These are phyloP conservation scores for Aureobasidium uvarum DNA, from an alignment of 2,329 filamentous ascomycete species.

Conservation along the genomic window DNA sequence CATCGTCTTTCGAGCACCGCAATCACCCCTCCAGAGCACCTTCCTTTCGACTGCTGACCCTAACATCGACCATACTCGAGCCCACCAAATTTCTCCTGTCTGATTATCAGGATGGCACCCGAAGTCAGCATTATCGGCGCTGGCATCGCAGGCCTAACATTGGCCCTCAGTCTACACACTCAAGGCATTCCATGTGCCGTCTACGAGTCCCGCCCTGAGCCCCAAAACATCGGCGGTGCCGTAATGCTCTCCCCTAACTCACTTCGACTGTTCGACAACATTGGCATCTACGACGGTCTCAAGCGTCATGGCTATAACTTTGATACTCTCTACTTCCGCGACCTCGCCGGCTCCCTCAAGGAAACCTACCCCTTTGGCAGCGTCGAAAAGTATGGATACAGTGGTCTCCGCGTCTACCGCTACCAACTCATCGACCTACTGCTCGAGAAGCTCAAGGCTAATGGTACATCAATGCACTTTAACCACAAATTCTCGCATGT, in stretches of 20 bases:
- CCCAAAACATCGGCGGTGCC: slow-evolving; percentile 42
- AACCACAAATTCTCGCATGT: slow-evolving; percentile 51
- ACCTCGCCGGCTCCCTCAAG: slow-evolving; percentile 34
- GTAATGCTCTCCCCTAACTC: slow-evolving; percentile 62
- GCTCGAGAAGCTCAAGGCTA: slow-evolving; percentile 42
- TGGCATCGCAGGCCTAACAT: slow-evolving; percentile 51
- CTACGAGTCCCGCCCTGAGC: slow-evolving; percentile 47
- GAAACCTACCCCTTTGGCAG: slow-evolving; percentile 36
- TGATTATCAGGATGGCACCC: neutral
- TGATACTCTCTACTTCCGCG: slow-evolving; percentile 50
- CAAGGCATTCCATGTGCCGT: slow-evolving; percentile 51
- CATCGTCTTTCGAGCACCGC: neutral
- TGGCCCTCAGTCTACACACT: slow-evolving; percentile 55
- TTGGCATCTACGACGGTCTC: slow-evolving; percentile 52
- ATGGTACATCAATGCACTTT: slow-evolving; percentile 48
- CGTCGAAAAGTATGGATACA: slow-evolving; percentile 50
- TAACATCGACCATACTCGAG: neutral
- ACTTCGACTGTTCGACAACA: slow-evolving; percentile 52
- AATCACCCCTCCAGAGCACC: neutral
- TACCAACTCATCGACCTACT: slow-evolving; percentile 53
- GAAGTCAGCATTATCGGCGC: slow-evolving; percentile 49
- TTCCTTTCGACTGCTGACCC: neutral
- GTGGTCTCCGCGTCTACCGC: slow-evolving; percentile 55
- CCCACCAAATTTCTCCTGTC: neutral
- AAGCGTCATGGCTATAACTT: slow-evolving; percentile 52